These are phyloP conservation scores for Houttuynia cordata DNA, from an alignment of 164 flowering plant species.

Conservation along the genomic window DNA sequence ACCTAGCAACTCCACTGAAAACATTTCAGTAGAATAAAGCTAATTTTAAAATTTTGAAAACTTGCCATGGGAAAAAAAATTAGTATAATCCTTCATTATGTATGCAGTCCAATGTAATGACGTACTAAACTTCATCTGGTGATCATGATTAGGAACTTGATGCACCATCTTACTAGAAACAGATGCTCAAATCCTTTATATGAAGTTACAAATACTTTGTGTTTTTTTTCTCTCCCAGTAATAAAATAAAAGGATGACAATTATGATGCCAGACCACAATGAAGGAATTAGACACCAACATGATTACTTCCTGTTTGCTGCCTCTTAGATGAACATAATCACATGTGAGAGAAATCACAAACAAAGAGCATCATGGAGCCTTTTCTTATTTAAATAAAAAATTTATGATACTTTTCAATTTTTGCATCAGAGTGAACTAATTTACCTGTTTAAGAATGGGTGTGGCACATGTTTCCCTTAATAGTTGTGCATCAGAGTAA, in stretches of 20 bases:
- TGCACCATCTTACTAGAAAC: too few species aligned
- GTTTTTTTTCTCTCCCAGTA: too few species aligned
- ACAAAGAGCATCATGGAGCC: neutral
- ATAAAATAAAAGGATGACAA: too few species aligned
- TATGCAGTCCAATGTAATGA: neutral
- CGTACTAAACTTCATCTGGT: neutral
- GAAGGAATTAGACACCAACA: too few species aligned
- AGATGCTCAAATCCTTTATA: too few species aligned
- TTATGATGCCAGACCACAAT: too few species aligned
- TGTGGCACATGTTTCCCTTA: conserved; percentile 81
- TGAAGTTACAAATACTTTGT: too few species aligned
- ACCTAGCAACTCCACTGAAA: conserved; percentile 27
- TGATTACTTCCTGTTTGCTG: too few species aligned
- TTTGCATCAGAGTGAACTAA: neutral
- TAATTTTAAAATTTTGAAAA: too few species aligned
- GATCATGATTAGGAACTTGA: too few species aligned
- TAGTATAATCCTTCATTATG: too few species aligned
- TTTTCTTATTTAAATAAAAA: neutral
- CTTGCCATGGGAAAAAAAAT: neutral
- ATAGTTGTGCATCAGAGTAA: conserved; percentile 53
- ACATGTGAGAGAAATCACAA: neutral
- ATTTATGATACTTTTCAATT: neutral
- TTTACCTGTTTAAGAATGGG: conserved; percentile 81
- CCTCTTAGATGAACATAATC: too few species aligned
- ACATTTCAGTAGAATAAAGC: neutral